Base-by-base conservation (phyloP, 768 basidiomycete genomes). In the Kwoniella dejecticola region DNA sequence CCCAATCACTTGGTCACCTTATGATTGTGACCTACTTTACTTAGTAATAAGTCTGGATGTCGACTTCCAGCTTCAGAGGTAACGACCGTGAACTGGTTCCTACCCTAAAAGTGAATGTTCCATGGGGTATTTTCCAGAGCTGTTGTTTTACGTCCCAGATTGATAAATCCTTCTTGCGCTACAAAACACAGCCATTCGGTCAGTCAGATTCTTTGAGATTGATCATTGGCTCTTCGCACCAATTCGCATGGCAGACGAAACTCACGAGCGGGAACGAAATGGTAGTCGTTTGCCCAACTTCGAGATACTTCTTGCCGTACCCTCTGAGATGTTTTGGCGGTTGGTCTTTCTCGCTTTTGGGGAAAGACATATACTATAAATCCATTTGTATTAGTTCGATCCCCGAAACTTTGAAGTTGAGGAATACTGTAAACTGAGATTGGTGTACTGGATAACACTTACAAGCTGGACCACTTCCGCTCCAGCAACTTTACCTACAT, bases 91-190 rank as follows among this genome's bases (percentile, higher is more conserved):
- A 75, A 57, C 71, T 72, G 29, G 58, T 61, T 4, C 89, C 89
- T 38, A 90, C 79, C 4, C 84, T 83, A 50, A 92, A 82, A 21
- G 79, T 79, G 69, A 89, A 86, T 41, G 73, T 81, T 1, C 89
- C 90, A 1, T 78, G 69, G 0, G 90, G 89, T 65, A 83, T 85
- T 63, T 81, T 80, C 90, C 91, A 92, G 2, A 87, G 85, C 76
- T 92, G 90, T 24, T 88, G 81, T 10, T 78, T 83, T 1, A 83
- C 84, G 75, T 91, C 88, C 91, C 89, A 91, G 56, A 89, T 82
- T 4, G 73, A 55, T 26, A 77, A 45, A 53, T 77, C 76, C 54
- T 77, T 77, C 65, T 72, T 72, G 15, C 74, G 42, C 74, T 75
- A 46, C 24, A 45, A 10, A 15, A 13, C 26, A n/a, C n/a, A n/a